Conservation (phyloP, 2,329 filamentous ascomycete genomes). For the Colletotrichum cereale region DNA sequence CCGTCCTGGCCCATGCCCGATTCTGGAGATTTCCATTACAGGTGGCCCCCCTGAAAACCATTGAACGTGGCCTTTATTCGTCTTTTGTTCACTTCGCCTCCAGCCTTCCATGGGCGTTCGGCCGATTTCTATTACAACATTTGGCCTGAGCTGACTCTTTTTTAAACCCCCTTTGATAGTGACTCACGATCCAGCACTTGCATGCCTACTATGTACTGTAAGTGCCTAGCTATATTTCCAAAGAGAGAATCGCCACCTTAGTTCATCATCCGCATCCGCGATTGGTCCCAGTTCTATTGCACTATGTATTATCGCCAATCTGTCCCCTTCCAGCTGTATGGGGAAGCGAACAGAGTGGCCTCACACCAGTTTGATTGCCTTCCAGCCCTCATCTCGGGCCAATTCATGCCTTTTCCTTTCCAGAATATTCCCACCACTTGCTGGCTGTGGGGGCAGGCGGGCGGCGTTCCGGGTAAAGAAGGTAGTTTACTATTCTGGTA, state of each 20-base stretch:
- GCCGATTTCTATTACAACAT: constrained; percentile 9
- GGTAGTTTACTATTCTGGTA: not conserved
- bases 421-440: constrained; percentile 39
- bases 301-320: not conserved
- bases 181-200: constrained; percentile 18
- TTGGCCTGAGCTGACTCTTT: not conserved
- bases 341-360: constrained; percentile 35
- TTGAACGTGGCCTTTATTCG: constrained; percentile 33
- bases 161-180: not conserved
- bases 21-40: constrained; percentile 40
- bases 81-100: constrained; percentile 18
- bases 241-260: not conserved
- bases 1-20: constrained; percentile 17
- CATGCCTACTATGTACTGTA: too few relatives aligned
- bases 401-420: constrained; percentile 29
- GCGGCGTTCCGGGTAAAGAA: constrained; percentile 14
- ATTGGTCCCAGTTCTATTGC: not conserved
- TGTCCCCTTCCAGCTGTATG: not conserved
- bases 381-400: constrained; percentile 17
- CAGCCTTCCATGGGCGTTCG: constrained; percentile 12
- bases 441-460: constrained; percentile 13
- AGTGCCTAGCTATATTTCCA: too few relatives aligned
- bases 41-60: constrained; percentile 7
- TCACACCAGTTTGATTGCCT: not conserved
- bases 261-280: not conserved